These are phyloP conservation scores for Neopestalotiopsis sp. DNA, from an alignment of 2,329 filamentous ascomycete genomes.

Conservation along the genomic window DNA sequence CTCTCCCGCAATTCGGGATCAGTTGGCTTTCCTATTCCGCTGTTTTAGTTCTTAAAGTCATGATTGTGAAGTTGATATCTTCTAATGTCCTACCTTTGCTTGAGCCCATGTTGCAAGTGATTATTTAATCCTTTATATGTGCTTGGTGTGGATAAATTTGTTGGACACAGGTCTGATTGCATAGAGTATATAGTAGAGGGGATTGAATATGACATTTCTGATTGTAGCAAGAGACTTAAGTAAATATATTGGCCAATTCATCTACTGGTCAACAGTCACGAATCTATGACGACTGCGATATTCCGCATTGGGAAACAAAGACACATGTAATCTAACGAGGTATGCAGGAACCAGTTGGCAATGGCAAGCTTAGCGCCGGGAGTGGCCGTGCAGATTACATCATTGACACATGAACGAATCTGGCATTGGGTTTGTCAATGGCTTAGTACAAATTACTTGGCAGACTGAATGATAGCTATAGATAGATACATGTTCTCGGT, in stretches of 20 bases:
- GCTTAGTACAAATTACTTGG: too few relatives aligned
- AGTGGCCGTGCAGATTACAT: constrained; percentile 14
- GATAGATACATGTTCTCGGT: not conserved
- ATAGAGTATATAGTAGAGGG: not conserved
- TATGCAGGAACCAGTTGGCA: constrained; percentile 6
- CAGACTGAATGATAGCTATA: too few relatives aligned
- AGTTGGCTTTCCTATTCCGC: constrained; percentile 40
- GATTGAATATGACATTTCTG: not conserved
- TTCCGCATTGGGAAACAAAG: not conserved
- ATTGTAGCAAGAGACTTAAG: not conserved
- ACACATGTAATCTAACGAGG: not conserved
- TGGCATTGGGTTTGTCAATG: not conserved
- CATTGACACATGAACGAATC: not conserved
- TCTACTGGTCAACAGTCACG: too few relatives aligned
- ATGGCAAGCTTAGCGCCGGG: constrained; percentile 1
- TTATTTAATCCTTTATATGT: not conserved
- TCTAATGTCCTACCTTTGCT: constrained; percentile 4
- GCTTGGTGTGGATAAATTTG: too few relatives aligned
- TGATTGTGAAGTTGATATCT: not conserved
- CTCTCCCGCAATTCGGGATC: constrained; percentile 44
- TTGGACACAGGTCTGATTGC: too few relatives aligned
- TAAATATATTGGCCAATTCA: not conserved
- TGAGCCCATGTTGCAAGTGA: constrained; percentile 5
- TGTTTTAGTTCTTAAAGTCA: too few relatives aligned
- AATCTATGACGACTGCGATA: constrained; percentile 15